These are phyloP conservation scores for Lepidium didymum DNA, from an alignment of 345 rosid genomes.

Conservation along the genomic window DNA sequence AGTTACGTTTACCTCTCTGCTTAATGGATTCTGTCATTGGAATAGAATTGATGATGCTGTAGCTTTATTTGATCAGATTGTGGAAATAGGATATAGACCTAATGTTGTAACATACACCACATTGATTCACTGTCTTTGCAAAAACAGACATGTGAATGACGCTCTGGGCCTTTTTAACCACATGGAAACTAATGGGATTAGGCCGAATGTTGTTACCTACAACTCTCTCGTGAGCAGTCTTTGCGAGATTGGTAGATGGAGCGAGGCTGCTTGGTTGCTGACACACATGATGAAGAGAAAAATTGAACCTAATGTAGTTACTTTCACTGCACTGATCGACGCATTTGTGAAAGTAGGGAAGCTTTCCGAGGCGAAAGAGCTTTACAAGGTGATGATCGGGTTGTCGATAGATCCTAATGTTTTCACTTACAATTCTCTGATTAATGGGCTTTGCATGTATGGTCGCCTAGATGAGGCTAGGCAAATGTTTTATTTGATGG, in stretches of 20 bases:
- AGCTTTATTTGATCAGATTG: constrained; percentile 11
- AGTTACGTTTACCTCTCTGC: constrained; percentile 10
- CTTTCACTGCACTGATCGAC: constrained; percentile 26
- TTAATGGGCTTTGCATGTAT: constrained; percentile 30
- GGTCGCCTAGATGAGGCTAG: constrained; percentile 28
- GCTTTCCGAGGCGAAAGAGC: constrained; percentile 22
- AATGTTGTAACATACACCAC: constrained; percentile 18
- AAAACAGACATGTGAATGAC: neutral
- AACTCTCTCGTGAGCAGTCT: constrained; percentile 24
- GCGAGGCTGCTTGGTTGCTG: constrained; percentile 7
- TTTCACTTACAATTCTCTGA: constrained; percentile 34
- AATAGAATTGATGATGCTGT: constrained; percentile 3
- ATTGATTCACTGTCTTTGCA: constrained; percentile 15
- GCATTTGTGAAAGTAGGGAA: constrained; percentile 18
- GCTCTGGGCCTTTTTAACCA: neutral
- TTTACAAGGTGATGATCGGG: constrained; percentile 19
- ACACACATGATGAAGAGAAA: constrained; percentile 13
- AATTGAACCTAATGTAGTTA: constrained; percentile 20
- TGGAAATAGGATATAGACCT: constrained; percentile 10
- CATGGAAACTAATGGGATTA: constrained; percentile 15
- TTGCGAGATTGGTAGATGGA: constrained; percentile 17
- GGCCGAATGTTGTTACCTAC: constrained; percentile 22
- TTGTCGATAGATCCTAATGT: constrained; percentile 26
- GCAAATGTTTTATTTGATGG: constrained; percentile 19
- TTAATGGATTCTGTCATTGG: constrained; percentile 2